These are phyloP conservation scores for Cercospora nicotianae DNA, from an alignment of 2,329 filamentous ascomycete genomes.

Conservation along the genomic window DNA sequence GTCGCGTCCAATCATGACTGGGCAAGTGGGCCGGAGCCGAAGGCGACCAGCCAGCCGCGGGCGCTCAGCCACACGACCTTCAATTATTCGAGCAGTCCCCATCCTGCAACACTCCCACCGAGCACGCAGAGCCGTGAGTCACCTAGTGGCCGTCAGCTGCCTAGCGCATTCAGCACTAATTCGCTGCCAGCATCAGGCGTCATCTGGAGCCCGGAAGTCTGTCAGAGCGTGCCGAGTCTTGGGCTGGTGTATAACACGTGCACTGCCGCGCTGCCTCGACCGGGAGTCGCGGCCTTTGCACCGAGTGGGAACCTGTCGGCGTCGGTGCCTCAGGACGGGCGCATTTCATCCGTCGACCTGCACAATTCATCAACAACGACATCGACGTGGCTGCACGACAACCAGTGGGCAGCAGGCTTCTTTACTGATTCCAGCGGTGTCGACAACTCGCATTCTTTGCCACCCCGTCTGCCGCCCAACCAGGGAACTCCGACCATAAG, in stretches of 20 bases:
- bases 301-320: neutral
- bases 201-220: neutral
- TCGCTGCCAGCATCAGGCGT: constrained; percentile 9
- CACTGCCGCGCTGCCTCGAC: constrained; percentile 6
- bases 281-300: neutral
- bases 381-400: neutral
- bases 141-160: constrained; percentile 5
- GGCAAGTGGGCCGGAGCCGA: neutral
- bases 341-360: neutral
- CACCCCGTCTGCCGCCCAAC: neutral
- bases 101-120: constrained; percentile 1
- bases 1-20: neutral
- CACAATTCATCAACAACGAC: neutral
- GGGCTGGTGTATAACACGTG: constrained; percentile 6
- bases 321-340: constrained; percentile 10
- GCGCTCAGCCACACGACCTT: constrained; percentile 10
- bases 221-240: constrained; percentile 3
- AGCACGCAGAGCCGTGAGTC: constrained; percentile 5
- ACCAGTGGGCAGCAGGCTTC: neutral
- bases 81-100: constrained; percentile 8
- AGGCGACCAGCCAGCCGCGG: neutral
- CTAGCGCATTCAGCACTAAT: constrained; percentile 2
- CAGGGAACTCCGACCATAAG: constrained; percentile 26
- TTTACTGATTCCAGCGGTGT: neutral
- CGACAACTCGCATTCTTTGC: neutral